These are phyloP conservation scores for Stropharia rugosoannulata DNA, from an alignment of 768 basidiomycete genomes.

Conservation along the genomic window DNA sequence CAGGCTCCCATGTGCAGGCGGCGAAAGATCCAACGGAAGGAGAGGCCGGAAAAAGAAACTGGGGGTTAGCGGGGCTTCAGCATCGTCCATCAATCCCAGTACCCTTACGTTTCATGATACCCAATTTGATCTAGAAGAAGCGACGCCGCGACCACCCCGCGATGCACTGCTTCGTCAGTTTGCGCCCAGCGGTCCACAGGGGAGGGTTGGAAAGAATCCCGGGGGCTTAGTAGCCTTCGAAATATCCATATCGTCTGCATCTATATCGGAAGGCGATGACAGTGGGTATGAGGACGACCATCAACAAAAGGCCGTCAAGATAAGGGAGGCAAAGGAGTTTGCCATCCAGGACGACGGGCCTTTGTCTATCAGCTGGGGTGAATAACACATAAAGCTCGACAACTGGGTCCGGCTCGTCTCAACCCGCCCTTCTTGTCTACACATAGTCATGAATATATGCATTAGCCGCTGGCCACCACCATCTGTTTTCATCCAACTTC, in stretches of 20 bases:
- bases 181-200: too few species aligned
- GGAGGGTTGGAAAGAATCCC: too few species aligned
- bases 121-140: too few species aligned
- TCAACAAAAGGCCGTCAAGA: background rate
- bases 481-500: too few species aligned
- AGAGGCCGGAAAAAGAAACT: constrained; percentile 19
- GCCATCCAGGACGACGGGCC: constrained; percentile 21
- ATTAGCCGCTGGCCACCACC: too few species aligned
- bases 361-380: constrained; percentile 17
- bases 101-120: background rate
- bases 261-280: background rate
- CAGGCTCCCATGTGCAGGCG: constrained; percentile 10
- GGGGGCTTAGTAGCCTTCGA: background rate
- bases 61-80: background rate
- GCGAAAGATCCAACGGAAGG: background rate
- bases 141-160: too few species aligned
- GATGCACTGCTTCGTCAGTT: too few species aligned
- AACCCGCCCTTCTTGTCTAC: too few species aligned
- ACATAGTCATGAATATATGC: too few species aligned
- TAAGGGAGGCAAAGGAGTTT: background rate
- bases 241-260: background rate
- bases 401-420: too few species aligned
- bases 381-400: background rate
- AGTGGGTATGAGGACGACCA: constrained; percentile 1
- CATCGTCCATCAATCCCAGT: background rate